Base-by-base conservation (phyloP, 2,329 filamentous ascomycete species). In the Alternaria incomplexa region DNA sequence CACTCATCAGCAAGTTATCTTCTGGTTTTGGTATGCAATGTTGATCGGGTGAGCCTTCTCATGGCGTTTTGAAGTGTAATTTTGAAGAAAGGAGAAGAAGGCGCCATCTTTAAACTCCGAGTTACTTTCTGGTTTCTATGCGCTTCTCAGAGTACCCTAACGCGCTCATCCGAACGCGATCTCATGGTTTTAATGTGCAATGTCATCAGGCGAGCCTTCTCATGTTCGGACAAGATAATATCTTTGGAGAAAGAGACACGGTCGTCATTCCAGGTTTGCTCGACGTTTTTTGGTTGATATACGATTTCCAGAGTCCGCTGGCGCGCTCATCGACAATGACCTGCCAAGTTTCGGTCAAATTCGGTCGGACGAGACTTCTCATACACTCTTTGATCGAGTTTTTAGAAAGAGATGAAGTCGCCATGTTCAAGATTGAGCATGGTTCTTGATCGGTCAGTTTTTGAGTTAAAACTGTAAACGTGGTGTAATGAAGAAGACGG, bases 1-100 rank as follows among this genome's bases (percentile, higher is more conserved):
- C 36, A 6, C 8, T 40, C 32, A 40, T 40, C 0, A 0, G 15
- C n/a, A 0, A 0, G 0, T 10, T 2, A 40, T n/a, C 0, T 3
- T 8, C 3, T 5, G 4, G 9, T 11, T 40, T 40, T 40, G 36
- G 4, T 40, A 2, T 40, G 36, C 36, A 40, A 40, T 40, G 9
- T 17, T 9, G 9, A 11, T n/a, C 8, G 36, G 9, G 2, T 2
- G 5, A 40, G n/a, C 5, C 9, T 40, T 40, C 32, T 17, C 9
- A 40, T 32, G 26, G 23, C 23, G 23, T 23, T 23, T 23, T 23
- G 6, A 23, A 9, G 26, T 26, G 26, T 26, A 11, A 26, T 26
- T 9, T 36, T 36, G 13, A 4, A 36, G 30, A 36, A 36, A 9
- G 12, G 32, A 36, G 15, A n/a, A 9, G 4, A 13, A 8, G 7